phyloP scores from a whole-genome alignment of 2,329 filamentous ascomycete genomes.

The Ceratocystiopsis sp. region DNA sequence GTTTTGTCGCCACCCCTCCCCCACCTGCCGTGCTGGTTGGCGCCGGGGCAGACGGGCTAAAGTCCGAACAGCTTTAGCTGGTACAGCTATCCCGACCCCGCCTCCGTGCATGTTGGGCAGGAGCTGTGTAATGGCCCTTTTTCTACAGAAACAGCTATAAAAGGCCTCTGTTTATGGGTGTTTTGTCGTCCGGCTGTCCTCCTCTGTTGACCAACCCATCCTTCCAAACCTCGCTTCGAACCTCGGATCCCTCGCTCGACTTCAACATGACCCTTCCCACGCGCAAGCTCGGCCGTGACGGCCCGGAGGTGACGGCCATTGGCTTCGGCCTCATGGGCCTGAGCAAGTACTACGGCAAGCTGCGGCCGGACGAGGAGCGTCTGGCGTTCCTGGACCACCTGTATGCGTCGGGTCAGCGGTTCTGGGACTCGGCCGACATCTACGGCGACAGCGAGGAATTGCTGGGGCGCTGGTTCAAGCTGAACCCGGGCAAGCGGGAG shows the following conservation, averaged over 20 bases:
- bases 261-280: conserved; percentile 14
- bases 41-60: no score
- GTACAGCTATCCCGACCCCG: no score
- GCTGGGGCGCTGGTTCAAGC: conserved; percentile 25
- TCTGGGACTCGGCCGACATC: conserved; percentile 27
- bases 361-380: conserved; percentile 18
- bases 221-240: neutral
- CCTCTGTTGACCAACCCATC: no score
- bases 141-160: no score
- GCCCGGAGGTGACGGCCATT: conserved; percentile 26
- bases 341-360: conserved; percentile 9
- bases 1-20: no score
- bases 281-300: conserved; percentile 27
- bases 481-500: conserved; percentile 19
- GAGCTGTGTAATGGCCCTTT: no score
- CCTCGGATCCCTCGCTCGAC: no score
- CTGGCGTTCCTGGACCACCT: conserved; percentile 25
- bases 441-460: conserved; percentile 27
- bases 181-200: no score
- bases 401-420: conserved; percentile 21
- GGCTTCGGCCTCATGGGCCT: conserved; percentile 31
- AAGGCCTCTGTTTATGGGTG: no score
- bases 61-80: no score
- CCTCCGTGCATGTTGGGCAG: no score
- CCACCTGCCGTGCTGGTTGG: no score